Conservation (phyloP, 1,284 basidiomycete species). For the Erythrobasidium hasegawianum region DNA sequence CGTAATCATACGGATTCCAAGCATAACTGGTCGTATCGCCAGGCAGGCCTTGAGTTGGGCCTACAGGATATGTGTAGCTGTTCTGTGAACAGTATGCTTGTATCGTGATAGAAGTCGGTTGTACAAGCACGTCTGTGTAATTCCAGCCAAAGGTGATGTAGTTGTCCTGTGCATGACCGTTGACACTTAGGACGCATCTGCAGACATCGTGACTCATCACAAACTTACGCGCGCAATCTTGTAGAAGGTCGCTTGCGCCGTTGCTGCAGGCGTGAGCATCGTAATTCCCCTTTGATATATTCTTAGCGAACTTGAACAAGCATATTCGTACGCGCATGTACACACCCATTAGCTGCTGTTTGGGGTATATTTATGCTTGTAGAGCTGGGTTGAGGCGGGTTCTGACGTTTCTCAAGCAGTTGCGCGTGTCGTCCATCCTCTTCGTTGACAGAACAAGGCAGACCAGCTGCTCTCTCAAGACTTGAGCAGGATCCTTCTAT, state of each 20-base stretch:
- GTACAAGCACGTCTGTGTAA: constrained; percentile 47
- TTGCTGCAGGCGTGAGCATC: constrained; percentile 60
- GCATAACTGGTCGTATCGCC: constrained; percentile 65
- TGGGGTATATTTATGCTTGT: not conserved
- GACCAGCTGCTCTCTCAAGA: not conserved
- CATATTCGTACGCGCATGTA: not conserved
- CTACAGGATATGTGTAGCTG: constrained; percentile 81
- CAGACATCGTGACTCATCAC: too few relatives aligned
- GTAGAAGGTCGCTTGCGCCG: constrained; percentile 60
- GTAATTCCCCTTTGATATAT: not conserved
- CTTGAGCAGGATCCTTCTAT: not conserved
- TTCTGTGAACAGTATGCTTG: constrained; percentile 72
- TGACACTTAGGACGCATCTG: too few relatives aligned
- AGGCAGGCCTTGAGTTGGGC: constrained; percentile 67
- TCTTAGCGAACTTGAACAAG: not conserved
- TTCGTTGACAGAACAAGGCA: not conserved
- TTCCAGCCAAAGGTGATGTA: constrained; percentile 90
- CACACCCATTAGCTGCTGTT: constrained; percentile 1
- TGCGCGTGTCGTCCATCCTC: not conserved
- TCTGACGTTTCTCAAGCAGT: not conserved
- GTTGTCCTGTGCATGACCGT: constrained; percentile 54
- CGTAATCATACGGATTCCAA: constrained; percentile 77
- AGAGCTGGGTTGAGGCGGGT: not conserved
- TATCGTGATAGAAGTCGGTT: constrained; percentile 70
- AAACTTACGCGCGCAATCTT: constrained; percentile 62